Percentiles rank a stretch among this genome's conserved stretches.
Evolutionary conservation across 2,329 filamentous ascomycete species (phyloP).

Genomic region (Aspergillaceae sp.): DNA sequence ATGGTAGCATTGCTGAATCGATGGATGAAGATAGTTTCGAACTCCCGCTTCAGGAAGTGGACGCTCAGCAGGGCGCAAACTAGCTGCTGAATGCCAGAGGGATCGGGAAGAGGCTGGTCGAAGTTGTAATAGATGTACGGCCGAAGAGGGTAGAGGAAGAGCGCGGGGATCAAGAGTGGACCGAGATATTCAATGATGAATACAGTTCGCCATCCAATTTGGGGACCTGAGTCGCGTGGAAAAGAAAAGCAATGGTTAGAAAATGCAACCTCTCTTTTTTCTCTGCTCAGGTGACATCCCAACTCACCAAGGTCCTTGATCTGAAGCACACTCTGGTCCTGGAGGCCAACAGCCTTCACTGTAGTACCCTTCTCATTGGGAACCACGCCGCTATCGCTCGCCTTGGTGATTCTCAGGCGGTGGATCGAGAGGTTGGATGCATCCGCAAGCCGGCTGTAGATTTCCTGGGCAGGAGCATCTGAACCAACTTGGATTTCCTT

Average conservation of each 20-base stretch:
- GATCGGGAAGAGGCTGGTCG: conserved; percentile 38
- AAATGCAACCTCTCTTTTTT: conserved; percentile 1
- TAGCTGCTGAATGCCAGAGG: conserved; percentile 62
- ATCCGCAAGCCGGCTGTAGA: conserved; percentile 50
- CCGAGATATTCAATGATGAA: conserved; percentile 94
- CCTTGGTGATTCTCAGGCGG: conserved; percentile 56
- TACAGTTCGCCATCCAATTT: conserved; percentile 87
- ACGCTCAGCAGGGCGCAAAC: conserved; percentile 63
- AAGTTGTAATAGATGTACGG: conserved; percentile 59
- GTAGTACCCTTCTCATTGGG: conserved; percentile 45
- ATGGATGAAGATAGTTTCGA: conserved; percentile 90
- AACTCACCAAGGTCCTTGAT: conserved; percentile 84
- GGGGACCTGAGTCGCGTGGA: conserved; percentile 52
- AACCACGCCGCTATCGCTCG: conserved; percentile 51
- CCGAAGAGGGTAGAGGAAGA: conserved; percentile 61
- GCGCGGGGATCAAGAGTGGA: conserved; percentile 76
- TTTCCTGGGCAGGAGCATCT: conserved; percentile 44
- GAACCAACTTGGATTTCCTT: conserved; percentile 45
- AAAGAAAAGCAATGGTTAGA: not conserved
- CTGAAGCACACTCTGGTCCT: conserved; percentile 56
- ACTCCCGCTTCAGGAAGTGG: conserved; percentile 92
- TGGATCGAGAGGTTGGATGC: conserved; percentile 49
- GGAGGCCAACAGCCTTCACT: conserved; percentile 48
- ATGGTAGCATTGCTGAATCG: conserved; percentile 93
- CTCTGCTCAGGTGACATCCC: not conserved